Evolutionary conservation across 163 green algal genomes (phyloP), one percentile per base, ranked within the genome.

Genomic region (Scenedesmus sp.): DNA sequence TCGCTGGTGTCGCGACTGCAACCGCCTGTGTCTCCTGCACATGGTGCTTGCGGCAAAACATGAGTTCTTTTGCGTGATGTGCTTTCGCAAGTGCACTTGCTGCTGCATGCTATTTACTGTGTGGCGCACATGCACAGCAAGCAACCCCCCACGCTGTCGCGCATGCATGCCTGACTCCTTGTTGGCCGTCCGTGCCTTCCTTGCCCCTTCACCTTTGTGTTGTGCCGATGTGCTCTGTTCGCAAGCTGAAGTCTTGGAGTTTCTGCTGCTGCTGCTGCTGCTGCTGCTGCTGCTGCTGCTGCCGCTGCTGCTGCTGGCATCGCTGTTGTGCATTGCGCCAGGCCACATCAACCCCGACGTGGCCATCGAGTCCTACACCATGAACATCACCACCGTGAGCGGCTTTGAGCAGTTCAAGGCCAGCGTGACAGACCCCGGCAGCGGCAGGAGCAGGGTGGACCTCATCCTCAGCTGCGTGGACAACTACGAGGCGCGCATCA

Each of bases 401-500:
- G 98, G 98, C 37, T 99, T 98, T 93, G 97, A 99, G 10, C 89
- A 79, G 37, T 99, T 99, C 93, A 97, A 98, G 92, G 65, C 79
- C n/a, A 95, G 53, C 53, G 88, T 98, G 43, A 92, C 70, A 43
- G 76, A 94, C 44, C 65, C 70, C 20, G 85, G 49, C 15, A 82
- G 22, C 2, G 72, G 72, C 51, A 76, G 33, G 0, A 90, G 83
- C 83, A 94, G 97, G 0, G 98, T 99, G 61, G 97, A 99, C 92
- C 93, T 99, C 78, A 94, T 99, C 68, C 96, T 99, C 30, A 95
- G 90, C 72, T 99, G 98, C 88, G 98, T 99, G 72, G 98, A 99
- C 95, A 99, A 99, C 96, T 99, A 99, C 92, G 98, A 99, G 91
- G 98, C 98, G 1, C 95, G 98, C 65, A 99, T 99, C 95, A 98